Evolutionary conservation across 2,329 filamentous ascomycete species (phyloP).

Genomic region (Aspergillus quadricinctus): DNA sequence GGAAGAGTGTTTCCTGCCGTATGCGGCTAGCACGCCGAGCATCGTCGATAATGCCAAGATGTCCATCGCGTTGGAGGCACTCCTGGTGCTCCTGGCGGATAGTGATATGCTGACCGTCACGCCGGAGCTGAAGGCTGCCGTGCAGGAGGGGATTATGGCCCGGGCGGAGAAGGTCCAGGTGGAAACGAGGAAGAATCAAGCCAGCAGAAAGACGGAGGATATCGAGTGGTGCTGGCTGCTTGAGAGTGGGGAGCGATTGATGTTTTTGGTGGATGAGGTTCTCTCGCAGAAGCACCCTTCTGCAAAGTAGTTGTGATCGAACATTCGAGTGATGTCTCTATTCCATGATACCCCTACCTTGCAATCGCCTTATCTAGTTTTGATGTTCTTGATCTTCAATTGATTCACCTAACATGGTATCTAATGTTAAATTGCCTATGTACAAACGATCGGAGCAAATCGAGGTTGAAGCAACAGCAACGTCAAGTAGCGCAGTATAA

Average conservation of each 20-base stretch:
- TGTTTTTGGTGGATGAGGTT: conserved; percentile 33
- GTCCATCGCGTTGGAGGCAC: conserved; percentile 62
- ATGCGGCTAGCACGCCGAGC: conserved; percentile 57
- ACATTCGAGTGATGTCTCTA: neutral
- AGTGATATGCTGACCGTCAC: conserved; percentile 30
- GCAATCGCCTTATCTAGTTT: neutral
- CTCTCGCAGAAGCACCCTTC: conserved; percentile 1
- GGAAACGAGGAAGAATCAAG: conserved; percentile 44
- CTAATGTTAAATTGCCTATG: neutral
- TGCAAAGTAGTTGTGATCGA: neutral
- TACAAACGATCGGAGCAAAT: neutral
- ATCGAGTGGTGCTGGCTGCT: conserved; percentile 35
- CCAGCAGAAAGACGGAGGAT: conserved; percentile 29
- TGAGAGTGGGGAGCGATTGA: conserved; percentile 40
- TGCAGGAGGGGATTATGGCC: conserved; percentile 51
- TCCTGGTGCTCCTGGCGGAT: conserved; percentile 53
- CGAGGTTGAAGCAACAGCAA: neutral
- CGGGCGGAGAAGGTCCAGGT: conserved; percentile 45
- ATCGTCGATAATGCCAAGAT: conserved; percentile 69
- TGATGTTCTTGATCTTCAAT: neutral
- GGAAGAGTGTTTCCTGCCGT: conserved; percentile 60
- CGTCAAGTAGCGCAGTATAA: neutral
- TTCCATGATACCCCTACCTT: neutral
- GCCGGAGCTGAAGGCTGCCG: conserved; percentile 39
- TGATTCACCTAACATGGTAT: neutral